Conservation (phyloP, 2,329 filamentous ascomycete species). For the Fusarium odoratissimum region DNA sequence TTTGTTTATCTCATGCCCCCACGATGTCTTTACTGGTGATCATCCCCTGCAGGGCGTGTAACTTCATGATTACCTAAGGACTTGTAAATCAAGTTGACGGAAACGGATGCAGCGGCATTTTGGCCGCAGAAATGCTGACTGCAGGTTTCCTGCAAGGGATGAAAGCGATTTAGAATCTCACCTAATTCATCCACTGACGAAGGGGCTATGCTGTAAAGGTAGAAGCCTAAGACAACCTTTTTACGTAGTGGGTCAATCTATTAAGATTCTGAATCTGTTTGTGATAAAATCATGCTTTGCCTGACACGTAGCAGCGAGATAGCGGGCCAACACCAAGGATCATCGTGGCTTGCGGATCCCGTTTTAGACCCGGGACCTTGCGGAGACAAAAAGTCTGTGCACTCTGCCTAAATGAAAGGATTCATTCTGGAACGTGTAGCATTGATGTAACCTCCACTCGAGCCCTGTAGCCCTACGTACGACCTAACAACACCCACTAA, state of each 20-base stretch:
- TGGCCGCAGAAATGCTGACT: neutral
- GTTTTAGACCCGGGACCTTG: neutral
- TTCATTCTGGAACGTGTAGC: neutral
- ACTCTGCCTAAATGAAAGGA: neutral
- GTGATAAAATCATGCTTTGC: neutral
- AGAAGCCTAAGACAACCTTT: rapidly evolving
- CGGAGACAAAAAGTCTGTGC: neutral
- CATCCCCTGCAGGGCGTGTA: neutral
- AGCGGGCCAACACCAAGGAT: neutral
- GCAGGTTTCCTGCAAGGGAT: neutral
- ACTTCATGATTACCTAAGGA: neutral
- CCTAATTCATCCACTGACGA: neutral
- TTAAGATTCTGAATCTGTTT: neutral
- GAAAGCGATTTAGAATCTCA: neutral
- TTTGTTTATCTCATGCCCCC: neutral
- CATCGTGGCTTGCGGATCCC: neutral
- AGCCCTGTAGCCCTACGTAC: constrained; percentile 1
- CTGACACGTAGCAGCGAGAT: neutral
- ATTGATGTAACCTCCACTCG: neutral
- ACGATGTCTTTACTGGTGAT: neutral
- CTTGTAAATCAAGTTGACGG: neutral
- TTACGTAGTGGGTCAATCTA: neutral
- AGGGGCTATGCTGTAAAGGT: neutral
- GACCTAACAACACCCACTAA: neutral
- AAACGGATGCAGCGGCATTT: neutral